Conservation (phyloP, 2,329 filamentous ascomycete genomes). For the Diplodia seriata region DNA sequence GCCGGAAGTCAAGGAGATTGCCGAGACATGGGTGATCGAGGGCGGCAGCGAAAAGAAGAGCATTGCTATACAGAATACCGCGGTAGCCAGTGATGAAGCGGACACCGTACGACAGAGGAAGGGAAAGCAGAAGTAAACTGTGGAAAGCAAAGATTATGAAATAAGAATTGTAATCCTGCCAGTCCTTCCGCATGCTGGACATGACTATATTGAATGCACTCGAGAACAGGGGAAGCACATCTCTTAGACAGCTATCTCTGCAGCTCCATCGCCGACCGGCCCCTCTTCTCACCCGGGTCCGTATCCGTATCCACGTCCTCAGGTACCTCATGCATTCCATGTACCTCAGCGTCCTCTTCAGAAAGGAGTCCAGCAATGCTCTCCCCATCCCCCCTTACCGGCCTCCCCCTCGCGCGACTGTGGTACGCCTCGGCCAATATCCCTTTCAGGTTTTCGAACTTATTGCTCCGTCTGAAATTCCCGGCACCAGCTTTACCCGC, state of each 20-base stretch:
- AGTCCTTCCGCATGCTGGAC: not conserved
- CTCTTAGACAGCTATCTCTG: no score
- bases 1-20: conserved; percentile 71
- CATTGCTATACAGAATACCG: not conserved
- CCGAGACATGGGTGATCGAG: conserved; percentile 72
- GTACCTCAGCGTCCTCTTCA: not conserved
- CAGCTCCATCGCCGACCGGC: no score
- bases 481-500: not conserved
- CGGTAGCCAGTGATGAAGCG: not conserved
- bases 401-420: not conserved
- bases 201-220: not conserved
- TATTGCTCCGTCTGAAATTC: not conserved
- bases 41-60: conserved; percentile 10
- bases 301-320: not conserved
- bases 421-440: not conserved
- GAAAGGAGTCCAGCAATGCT: not conserved
- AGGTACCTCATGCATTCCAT: not conserved
- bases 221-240: not conserved
- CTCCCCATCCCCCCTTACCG: not conserved
- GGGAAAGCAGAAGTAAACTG: not conserved
- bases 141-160: not conserved
- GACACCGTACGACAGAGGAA: conserved; percentile 12
- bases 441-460: not conserved
- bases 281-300: no score
- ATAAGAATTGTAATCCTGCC: not conserved